Evolutionary conservation across 2,329 filamentous ascomycete species (phyloP).

Genomic region (Colletotrichum caudatum): DNA sequence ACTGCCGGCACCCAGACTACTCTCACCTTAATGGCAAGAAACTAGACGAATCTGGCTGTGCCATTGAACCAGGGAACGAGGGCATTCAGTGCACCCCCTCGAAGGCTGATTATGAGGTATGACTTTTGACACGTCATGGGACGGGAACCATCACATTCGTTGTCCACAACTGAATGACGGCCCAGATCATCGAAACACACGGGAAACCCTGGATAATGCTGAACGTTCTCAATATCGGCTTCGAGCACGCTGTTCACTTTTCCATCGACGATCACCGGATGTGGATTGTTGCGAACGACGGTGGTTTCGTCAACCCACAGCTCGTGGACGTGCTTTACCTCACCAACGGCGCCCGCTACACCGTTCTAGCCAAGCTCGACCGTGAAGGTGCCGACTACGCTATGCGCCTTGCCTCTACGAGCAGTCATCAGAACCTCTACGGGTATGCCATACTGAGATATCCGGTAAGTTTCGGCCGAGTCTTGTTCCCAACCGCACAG

Average conservation of each 20-base stretch:
- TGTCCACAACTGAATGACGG: no score
- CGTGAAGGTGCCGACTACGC: conserved; percentile 61
- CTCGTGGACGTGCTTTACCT: conserved; percentile 49
- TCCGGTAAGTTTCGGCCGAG: neutral
- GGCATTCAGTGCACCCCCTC: conserved; percentile 17
- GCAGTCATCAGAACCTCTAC: conserved; percentile 65
- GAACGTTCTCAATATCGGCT: conserved; percentile 25
- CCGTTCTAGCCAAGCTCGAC: conserved; percentile 60
- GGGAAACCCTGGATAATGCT: conserved; percentile 30
- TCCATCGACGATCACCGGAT: conserved; percentile 65
- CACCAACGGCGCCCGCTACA: conserved; percentile 65
- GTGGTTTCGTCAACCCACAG: conserved; percentile 64
- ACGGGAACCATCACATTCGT: neutral
- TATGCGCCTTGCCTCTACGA: conserved; percentile 64
- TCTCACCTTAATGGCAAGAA: neutral
- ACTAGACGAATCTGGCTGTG: conserved; percentile 21
- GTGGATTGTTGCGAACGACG: conserved; percentile 66
- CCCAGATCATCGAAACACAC: conserved; percentile 14
- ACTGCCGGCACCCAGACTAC: conserved; percentile 53
- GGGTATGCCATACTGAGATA: conserved; percentile 60
- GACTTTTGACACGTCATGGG: neutral
- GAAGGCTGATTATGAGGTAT: conserved; percentile 25
- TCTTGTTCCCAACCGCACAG: neutral
- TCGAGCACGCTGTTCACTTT: conserved; percentile 40
- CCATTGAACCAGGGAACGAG: conserved; percentile 16